A percentile compares a stretch with the other conserved stretches of the same genome.
phyloP scores from a whole-genome alignment of 2,329 filamentous ascomycete genomes.

The Calonectria henricotiae region DNA sequence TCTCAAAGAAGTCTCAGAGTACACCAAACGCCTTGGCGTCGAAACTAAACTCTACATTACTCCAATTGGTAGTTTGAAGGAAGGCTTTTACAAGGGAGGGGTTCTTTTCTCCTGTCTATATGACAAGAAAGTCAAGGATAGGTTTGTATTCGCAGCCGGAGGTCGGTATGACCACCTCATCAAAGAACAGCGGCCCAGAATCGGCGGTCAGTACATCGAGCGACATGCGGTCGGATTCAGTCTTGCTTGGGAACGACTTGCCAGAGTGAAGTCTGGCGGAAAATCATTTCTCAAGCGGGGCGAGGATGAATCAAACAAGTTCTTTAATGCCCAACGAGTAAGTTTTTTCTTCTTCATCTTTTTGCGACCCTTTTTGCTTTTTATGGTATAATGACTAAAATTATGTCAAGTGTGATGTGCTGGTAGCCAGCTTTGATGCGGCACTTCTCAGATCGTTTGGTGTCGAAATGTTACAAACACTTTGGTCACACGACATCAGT shows the following conservation, averaged over 20 bases:
- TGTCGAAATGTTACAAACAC: slow-evolving; percentile 81
- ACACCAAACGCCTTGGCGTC: slow-evolving; percentile 83
- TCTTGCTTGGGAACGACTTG: slow-evolving; percentile 88
- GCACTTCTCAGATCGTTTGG: slow-evolving; percentile 83
- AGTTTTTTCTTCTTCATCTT: slow-evolving; percentile 53
- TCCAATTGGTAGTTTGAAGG: slow-evolving; percentile 90
- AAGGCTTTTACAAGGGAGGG: slow-evolving; percentile 90
- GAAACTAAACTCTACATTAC: slow-evolving; percentile 86
- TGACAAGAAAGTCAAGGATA: slow-evolving; percentile 84
- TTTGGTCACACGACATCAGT: slow-evolving; percentile 89
- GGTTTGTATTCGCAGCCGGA: slow-evolving; percentile 87
- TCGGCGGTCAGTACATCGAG: slow-evolving; percentile 74
- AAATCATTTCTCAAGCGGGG: slow-evolving; percentile 79
- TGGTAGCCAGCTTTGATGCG: slow-evolving; percentile 90
- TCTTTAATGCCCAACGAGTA: slow-evolving; percentile 77
- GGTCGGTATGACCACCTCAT: slow-evolving; percentile 94
- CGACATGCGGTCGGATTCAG: slow-evolving; percentile 94
- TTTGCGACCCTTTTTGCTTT: not conserved
- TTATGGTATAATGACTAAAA: slow-evolving; percentile 21
- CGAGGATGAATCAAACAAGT: slow-evolving; percentile 73
- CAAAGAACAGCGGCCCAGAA: slow-evolving; percentile 83
- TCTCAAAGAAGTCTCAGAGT: slow-evolving; percentile 83
- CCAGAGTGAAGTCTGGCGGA: slow-evolving; percentile 73
- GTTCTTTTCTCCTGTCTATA: slow-evolving; percentile 93
- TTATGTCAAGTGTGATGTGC: slow-evolving; percentile 80